These are phyloP conservation scores for Rhizopogon parksii DNA, from an alignment of 1,284 basidiomycete genomes.

Conservation along the genomic window DNA sequence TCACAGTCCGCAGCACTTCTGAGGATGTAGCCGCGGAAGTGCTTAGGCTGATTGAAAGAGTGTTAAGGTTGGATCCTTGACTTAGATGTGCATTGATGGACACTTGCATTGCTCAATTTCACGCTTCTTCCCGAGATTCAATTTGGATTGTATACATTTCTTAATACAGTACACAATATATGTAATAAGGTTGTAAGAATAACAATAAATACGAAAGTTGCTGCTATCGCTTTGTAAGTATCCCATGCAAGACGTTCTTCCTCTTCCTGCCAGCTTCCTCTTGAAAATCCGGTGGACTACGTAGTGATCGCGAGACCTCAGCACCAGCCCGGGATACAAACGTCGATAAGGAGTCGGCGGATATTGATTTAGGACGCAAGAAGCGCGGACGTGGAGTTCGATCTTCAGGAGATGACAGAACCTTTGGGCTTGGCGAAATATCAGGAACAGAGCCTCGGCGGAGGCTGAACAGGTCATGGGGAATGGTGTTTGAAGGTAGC, in stretches of 20 bases:
- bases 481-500: background rate
- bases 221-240: slow-evolving; percentile 26
- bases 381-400: slow-evolving; percentile 15
- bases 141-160: slow-evolving; percentile 18
- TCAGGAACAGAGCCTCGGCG: slow-evolving; percentile 29
- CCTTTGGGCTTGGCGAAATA: slow-evolving; percentile 12
- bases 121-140: slow-evolving; percentile 6
- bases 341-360: slow-evolving; percentile 25
- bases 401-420: slow-evolving; percentile 15
- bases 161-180: slow-evolving; percentile 19
- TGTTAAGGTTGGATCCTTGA: slow-evolving; percentile 32
- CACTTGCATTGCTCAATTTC: background rate
- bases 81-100: background rate
- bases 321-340: slow-evolving; percentile 11
- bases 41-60: slow-evolving; percentile 59
- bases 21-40: slow-evolving; percentile 84
- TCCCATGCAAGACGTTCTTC: slow-evolving; percentile 25
- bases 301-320: slow-evolving; percentile 8
- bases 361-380: slow-evolving; percentile 28
- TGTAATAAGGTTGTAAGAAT: slow-evolving; percentile 5
- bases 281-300: slow-evolving; percentile 2
- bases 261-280: slow-evolving; percentile 23
- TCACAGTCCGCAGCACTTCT: slow-evolving; percentile 94
- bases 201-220: background rate
- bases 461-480: slow-evolving; percentile 7